phyloP scores from a whole-genome alignment of 495 filamentous ascomycete species.

The Bathelium albidoporum region DNA sequence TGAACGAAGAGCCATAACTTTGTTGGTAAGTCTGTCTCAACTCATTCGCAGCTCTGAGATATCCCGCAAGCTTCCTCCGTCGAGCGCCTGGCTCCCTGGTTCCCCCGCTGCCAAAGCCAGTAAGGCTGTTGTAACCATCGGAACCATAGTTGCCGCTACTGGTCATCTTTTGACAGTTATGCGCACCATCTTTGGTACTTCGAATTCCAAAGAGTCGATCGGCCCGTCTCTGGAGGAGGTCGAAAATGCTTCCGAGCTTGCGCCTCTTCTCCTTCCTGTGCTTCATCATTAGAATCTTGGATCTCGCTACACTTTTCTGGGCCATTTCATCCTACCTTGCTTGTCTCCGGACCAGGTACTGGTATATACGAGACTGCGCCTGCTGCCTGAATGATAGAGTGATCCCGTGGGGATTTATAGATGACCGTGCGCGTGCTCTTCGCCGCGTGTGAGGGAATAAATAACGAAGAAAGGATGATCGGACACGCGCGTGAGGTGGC shows the following conservation, averaged over 20 bases:
- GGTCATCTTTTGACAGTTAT: conserved; percentile 32
- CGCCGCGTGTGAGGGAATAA: conserved; percentile 49
- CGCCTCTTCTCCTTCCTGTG: conserved; percentile 1
- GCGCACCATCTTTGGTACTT: conserved; percentile 27
- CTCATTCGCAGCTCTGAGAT: conserved; percentile 82
- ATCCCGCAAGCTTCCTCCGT: conserved; percentile 72
- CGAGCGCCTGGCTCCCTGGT: conserved; percentile 52
- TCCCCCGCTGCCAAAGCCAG: conserved; percentile 3
- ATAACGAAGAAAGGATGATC: conserved; percentile 42
- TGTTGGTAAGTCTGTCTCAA: conserved; percentile 68
- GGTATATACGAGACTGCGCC: conserved; percentile 65
- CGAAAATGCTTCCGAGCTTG: conserved; percentile 18
- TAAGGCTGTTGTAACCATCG: conserved; percentile 11
- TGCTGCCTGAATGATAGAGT: conserved; percentile 57
- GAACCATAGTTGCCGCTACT: conserved; percentile 10
- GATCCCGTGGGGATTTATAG: conserved; percentile 60
- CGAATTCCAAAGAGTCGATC: conserved; percentile 12
- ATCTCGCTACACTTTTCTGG: background rate
- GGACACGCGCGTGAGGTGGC: background rate
- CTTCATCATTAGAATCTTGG: background rate
- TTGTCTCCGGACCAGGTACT: conserved; percentile 57
- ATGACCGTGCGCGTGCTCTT: conserved; percentile 51
- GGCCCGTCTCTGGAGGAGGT: conserved; percentile 19
- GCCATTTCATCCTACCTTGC: conserved; percentile 15
- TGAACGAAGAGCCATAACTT: conserved; percentile 38